Base-by-base conservation (phyloP, 2,329 filamentous ascomycete genomes). In the Colletotrichum sublineola region DNA sequence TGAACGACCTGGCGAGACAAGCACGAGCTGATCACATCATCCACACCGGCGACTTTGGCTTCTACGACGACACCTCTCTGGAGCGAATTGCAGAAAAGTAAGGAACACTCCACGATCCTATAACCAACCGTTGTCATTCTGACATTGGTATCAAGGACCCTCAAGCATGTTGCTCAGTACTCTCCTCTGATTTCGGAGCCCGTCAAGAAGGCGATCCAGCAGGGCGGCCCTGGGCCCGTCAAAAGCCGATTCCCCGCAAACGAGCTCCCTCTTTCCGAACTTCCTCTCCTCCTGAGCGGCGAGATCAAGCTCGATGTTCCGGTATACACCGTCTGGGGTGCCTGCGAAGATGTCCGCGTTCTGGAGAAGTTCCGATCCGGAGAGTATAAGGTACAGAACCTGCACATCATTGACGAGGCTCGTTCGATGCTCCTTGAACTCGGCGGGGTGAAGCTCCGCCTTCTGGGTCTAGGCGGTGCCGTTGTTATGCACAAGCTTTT, bases 401-500 rank as follows among this genome's bases (percentile, higher is more conserved):
- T 99, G 76, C 95, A 98, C 86, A 97, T 99, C 80, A 98, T 99
- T 78, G 96, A 99, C 77, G 96, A 99, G 86, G 95, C 96, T 65
- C 96, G 96, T 81, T 98, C 96, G 48, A 94, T 97, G 87, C 87
- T 99, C 77, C 88, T 99, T 70, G 96, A 99, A 84, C 88, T 98
- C 73, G 96, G 96, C 68, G 96, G 96, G 69, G 94, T 99, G 67
- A 98, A 98, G 88, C 90, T 99, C 75, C 93, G 96, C 78, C 89
- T 99, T 62, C 90, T 99, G 40, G 96, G 96, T 74, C 88, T 99
- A 44, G 96, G 96, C 75, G 96, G 96, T 78, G 96, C 96, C 8
- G 96, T 99, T 6, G 96, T 99, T 73, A 99, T 99, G 95, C 96
- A 99, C 88, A 99, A 99, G 88, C 90, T 99, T 24, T 99, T 99